Evolutionary conservation across 1,139 yeast genomes (phyloP), one percentile per base, ranked within the genome.

Genomic region (Candida sp.): DNA sequence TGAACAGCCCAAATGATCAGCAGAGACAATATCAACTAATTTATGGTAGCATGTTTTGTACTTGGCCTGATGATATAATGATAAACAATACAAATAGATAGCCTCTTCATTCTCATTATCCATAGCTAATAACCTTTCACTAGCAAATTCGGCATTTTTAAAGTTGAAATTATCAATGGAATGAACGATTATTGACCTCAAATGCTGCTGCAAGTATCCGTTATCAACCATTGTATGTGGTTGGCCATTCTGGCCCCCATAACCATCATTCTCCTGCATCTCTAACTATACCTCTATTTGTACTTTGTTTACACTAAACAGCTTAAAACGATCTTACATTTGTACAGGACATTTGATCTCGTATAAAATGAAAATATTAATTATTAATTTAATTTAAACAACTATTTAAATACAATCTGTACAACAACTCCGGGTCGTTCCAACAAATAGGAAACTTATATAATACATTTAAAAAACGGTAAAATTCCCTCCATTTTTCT

Each of bases 61-160:
- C 52, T 82, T 75, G 9, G 73, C 69, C 49, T 73, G 77, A 39
- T 79, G 79, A 54, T 64, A 79, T 40, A 84, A 68, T 2, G 84
- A 82, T 34, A 84, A 64, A 27, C 86, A 87, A 59, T 83, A 80
- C 36, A 89, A 65, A 57, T 86, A 84, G 7, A 77, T 57, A 9
- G 87, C 74, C 44, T 83, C 86, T 4, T 73, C 59, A 53, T 81
- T 71, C 22, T 59, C 56, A 4, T 74, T 66, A 45, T 76, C 75
- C 41, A 69, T 67, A 1, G 93, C 89, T 23, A 85, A 57, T 29
- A 88, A 68, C 49, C 95, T 71, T 56, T 89, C 96, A 32, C 87
- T 78, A 9, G 93, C 87, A 66, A 89, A 87, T 59, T 83, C 89
- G 3, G 96, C 96, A 42, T 87, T 84, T 21, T 71, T 65, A 43